Conservation (phyloP, 345 rosid genomes). For the Crucihimalaya himalaica region DNA sequence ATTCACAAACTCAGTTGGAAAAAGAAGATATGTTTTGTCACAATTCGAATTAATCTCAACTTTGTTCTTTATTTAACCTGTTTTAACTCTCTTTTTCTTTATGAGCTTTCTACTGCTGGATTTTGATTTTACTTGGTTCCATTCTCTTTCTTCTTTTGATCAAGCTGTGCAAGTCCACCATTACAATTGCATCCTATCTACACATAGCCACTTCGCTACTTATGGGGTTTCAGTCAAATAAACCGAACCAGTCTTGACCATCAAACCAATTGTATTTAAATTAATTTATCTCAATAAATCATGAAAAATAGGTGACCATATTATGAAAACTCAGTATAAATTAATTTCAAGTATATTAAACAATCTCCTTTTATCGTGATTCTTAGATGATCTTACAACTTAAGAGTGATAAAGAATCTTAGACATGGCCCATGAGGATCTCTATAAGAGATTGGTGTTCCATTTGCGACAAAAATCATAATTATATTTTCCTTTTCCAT, state of each 20-base stretch:
- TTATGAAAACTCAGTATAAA: not conserved
- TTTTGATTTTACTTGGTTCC: not conserved
- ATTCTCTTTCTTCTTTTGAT: not conserved
- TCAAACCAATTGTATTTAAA: not conserved
- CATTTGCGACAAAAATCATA: not conserved
- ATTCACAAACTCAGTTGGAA: slow-evolving; percentile 7
- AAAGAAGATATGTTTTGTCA: not conserved
- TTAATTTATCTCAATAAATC: not conserved
- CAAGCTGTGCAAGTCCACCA: not conserved
- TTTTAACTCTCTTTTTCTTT: not conserved
- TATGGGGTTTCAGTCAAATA: not conserved
- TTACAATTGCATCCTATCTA: not conserved
- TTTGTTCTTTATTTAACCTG: not conserved
- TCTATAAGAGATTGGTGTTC: slow-evolving; percentile 13
- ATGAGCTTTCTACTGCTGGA: not conserved
- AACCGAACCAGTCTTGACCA: not conserved
- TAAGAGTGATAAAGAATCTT: not conserved
- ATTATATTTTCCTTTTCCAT: not conserved
- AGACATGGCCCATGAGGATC: slow-evolving; percentile 2
- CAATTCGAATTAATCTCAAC: not conserved
- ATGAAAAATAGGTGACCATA: no score
- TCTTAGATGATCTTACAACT: not conserved
- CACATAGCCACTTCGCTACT: not conserved
- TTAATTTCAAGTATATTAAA: not conserved
- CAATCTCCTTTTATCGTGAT: not conserved